phyloP scores from a whole-genome alignment of 108 stramenopile genomes.

The Nannochloropsis oceanica region DNA sequence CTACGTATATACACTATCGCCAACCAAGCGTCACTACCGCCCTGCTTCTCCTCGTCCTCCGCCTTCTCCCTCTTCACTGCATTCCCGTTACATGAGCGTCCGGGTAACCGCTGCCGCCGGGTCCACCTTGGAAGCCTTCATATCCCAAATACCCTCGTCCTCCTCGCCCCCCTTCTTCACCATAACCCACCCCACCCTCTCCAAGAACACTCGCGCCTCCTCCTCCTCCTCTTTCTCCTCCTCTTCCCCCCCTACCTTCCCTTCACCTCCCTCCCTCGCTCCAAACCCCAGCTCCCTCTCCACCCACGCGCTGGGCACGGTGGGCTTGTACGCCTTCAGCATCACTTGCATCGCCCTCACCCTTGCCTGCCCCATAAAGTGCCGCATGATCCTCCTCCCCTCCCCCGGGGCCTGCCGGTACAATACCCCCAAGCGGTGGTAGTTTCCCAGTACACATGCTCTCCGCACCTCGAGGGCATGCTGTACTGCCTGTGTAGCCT shows the following conservation, averaged over 20 bases:
- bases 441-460: background rate
- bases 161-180: background rate
- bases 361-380: background rate
- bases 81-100: background rate
- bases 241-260: background rate
- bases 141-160: background rate
- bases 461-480: conserved; percentile 2
- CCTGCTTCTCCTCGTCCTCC: too few relatives aligned
- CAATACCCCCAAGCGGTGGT: background rate
- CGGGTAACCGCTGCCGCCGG: background rate
- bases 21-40: too few relatives aligned
- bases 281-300: background rate
- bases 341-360: conserved; percentile 8
- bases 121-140: background rate
- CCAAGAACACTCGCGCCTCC: background rate
- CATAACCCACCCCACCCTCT: background rate
- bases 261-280: background rate
- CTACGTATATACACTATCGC: too few relatives aligned
- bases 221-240: background rate
- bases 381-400: conserved; percentile 1
- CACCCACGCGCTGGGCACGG: background rate
- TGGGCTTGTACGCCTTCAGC: conserved; percentile 1
- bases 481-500: background rate
- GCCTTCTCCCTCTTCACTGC: too few relatives aligned
- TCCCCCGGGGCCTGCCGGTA: background rate